Base-by-base conservation (phyloP, 2,329 filamentous ascomycete species). In the Alternaria sp. region DNA sequence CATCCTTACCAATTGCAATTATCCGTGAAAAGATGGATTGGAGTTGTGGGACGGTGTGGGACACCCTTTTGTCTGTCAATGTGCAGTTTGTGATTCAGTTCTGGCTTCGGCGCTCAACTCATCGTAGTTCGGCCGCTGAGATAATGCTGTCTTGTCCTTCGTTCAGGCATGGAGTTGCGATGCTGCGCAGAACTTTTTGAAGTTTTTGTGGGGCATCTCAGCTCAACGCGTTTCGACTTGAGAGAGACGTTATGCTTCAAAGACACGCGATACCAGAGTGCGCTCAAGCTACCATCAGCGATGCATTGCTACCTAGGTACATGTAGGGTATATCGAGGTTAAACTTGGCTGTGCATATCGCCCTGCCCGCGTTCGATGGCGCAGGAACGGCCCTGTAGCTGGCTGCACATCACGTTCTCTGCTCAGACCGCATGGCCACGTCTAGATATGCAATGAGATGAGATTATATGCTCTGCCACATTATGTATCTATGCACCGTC, bases 11-110 rank as follows among this genome's bases (percentile, higher is more conserved):
- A 81, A 78, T 69, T 79, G 70, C 75, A 71, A 60, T 55, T 65
- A 69, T 78, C 77, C 77, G 78, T 79, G 76, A 76, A 78, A 80
- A 78, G 75, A 78, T 81, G 77, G 79, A 78, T 70, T 68, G 75
- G 72, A 78, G 78, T 80, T 81, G 79, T 81, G 79, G 79, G 79
- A 80, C 79, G 78, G 76, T 74, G 73, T 78, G 79, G 75, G 76
- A 80, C 77, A 80, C 53, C 53, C 60, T 64, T 56, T 57, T 61
- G 3, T 50, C 18, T 60, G 18, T 45, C 47, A 60, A n/a, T 4
- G 30, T 33, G 30, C 30, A 8, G 30, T 33, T 33, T 33, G 30
- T 33, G 30, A 33, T 15, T 33, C 30, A 33, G 30, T 33, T 0
- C 30, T 33, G 14, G 30, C 30, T 33, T 33, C 6, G 30, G 30